Conservation (phyloP, 768 basidiomycete species). For the Terana coerulea region DNA sequence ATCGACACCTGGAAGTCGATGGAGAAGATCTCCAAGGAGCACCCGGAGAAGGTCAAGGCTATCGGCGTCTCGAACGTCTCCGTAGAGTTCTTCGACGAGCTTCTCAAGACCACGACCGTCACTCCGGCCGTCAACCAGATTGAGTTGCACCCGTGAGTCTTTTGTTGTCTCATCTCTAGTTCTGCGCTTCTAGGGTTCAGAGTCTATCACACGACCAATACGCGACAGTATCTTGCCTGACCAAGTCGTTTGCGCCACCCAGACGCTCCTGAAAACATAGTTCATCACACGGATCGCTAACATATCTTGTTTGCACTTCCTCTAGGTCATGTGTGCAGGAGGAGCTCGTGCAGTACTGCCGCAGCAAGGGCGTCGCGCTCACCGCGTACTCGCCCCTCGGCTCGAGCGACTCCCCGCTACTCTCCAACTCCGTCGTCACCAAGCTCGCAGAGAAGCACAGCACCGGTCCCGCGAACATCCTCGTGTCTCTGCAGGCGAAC, state of each 20-base stretch:
- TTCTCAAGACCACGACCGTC: conserved; percentile 51
- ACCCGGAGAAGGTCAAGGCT: conserved; percentile 70
- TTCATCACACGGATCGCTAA: too few relatives aligned
- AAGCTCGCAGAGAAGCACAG: conserved; percentile 60
- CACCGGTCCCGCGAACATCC: conserved; percentile 59
- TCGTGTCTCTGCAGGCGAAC: conserved; percentile 74
- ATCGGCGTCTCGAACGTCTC: conserved; percentile 83
- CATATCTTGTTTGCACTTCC: too few relatives aligned
- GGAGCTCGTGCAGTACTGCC: conserved; percentile 60
- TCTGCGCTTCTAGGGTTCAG: too few relatives aligned
- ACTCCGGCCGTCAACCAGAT: conserved; percentile 81
- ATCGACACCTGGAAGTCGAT: conserved; percentile 77
- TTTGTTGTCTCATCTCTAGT: too few relatives aligned
- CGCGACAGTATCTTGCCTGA: too few relatives aligned
- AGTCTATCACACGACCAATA: too few relatives aligned
- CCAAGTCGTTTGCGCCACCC: too few relatives aligned
- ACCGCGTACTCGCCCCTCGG: conserved; percentile 83
- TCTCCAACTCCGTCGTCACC: conserved; percentile 53
- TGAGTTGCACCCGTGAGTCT: conserved; percentile 63
- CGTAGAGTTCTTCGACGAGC: conserved; percentile 54
- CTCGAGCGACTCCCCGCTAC: conserved; percentile 64
- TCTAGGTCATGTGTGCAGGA: conserved; percentile 60
- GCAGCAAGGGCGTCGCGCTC: conserved; percentile 58
- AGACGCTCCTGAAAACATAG: too few relatives aligned
- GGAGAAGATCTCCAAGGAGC: conserved; percentile 61